phyloP scores from a whole-genome alignment of 495 filamentous ascomycete species.

The Podospora bellae-mahoneyi region DNA sequence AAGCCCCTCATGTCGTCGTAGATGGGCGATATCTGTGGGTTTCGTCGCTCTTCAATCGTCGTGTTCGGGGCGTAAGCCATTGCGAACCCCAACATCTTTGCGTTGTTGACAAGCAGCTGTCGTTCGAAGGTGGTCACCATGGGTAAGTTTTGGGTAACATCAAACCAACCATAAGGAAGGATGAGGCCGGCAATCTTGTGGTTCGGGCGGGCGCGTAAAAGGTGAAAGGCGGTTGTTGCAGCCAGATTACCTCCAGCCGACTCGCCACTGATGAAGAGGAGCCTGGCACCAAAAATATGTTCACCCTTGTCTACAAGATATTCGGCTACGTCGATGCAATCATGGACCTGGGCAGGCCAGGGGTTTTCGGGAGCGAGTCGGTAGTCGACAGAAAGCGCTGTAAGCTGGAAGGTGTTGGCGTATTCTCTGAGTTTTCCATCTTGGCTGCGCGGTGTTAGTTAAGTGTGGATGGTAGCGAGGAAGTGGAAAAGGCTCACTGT shows the following conservation, averaged over 20 bases:
- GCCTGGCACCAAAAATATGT: neutral
- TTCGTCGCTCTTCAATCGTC: conserved; percentile 9
- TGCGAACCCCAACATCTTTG: neutral
- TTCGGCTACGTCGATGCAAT: conserved; percentile 38
- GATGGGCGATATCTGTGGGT: conserved; percentile 13
- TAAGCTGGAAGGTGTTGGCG: conserved; percentile 14
- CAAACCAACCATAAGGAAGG: neutral
- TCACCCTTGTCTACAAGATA: conserved; percentile 14
- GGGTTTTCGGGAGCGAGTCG: conserved; percentile 58
- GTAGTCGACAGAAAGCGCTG: conserved; percentile 52
- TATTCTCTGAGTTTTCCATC: conserved; percentile 12
- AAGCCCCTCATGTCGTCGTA: conserved; percentile 7
- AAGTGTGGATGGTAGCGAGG: neutral
- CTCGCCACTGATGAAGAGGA: conserved; percentile 11
- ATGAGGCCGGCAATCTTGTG: neutral
- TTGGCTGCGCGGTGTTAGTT: neutral
- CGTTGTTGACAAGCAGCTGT: neutral
- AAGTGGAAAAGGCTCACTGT: conserved; percentile 4
- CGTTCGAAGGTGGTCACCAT: neutral
- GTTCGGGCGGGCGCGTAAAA: conserved; percentile 6
- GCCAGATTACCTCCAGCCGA: conserved; percentile 12
- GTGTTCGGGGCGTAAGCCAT: conserved; percentile 8
- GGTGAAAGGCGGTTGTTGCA: conserved; percentile 12
- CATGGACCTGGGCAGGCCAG: conserved; percentile 49
- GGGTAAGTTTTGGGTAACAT: neutral